phyloP scores from a whole-genome alignment of 2,329 filamentous ascomycete genomes.

The Apiospora sp. region DNA sequence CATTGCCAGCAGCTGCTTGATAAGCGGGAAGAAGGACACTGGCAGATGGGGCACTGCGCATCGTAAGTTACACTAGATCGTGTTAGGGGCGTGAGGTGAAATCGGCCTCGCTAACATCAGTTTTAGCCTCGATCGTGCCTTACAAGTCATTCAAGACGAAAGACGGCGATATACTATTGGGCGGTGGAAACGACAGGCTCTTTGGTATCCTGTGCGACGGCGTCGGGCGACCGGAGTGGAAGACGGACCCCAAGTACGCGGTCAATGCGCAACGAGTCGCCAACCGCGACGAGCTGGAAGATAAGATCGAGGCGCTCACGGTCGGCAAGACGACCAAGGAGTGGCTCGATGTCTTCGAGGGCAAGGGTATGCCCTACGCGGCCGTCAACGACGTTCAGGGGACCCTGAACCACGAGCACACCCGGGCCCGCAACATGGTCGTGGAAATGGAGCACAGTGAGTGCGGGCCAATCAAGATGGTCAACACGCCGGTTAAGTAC shows the following conservation, averaged over 20 bases:
- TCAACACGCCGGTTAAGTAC: constrained; percentile 95
- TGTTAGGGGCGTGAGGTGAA: background rate
- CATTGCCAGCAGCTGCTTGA: constrained; percentile 88
- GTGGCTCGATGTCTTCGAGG: constrained; percentile 87
- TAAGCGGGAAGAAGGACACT: constrained; percentile 85
- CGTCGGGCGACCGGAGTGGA: constrained; percentile 66
- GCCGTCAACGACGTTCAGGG: constrained; percentile 92
- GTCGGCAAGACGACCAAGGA: constrained; percentile 81
- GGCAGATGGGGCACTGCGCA: constrained; percentile 97
- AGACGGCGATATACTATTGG: constrained; percentile 75
- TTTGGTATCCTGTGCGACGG: constrained; percentile 71
- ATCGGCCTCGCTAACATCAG: constrained; percentile 25
- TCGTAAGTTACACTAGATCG: constrained; percentile 60
- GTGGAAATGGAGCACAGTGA: constrained; percentile 82
- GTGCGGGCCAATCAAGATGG: constrained; percentile 87
- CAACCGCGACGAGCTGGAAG: constrained; percentile 80
- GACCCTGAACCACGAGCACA: constrained; percentile 85
- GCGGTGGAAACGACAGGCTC: constrained; percentile 75
- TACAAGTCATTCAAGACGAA: constrained; percentile 85
- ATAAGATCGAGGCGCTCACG: constrained; percentile 79
- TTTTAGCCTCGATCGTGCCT: constrained; percentile 91
- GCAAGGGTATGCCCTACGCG: constrained; percentile 92
- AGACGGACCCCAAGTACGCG: constrained; percentile 63
- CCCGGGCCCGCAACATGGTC: constrained; percentile 87
- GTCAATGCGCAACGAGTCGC: constrained; percentile 70